Percentiles rank a stretch among this genome's conserved stretches.
Conservation (phyloP, 108 stramenopile species). For the Craspedostauros australis region DNA sequence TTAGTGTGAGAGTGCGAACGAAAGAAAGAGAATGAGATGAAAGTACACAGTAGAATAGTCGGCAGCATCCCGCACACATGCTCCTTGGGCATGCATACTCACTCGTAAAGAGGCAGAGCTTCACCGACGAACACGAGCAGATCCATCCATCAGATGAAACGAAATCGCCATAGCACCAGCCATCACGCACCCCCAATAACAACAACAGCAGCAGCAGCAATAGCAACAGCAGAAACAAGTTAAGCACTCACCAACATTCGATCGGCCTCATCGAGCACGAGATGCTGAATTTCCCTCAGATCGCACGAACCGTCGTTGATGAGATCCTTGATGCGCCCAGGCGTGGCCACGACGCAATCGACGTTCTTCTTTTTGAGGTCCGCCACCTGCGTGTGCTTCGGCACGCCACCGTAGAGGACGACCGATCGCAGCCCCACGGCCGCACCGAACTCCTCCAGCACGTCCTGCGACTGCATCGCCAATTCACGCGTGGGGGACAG, state of each 20-base stretch:
- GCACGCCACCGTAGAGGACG: constrained; percentile 95
- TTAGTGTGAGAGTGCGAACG: too few relatives aligned
- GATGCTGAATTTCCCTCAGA: constrained; percentile 63
- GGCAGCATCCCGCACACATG: too few relatives aligned
- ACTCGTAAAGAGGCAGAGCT: too few relatives aligned
- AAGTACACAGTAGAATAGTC: too few relatives aligned
- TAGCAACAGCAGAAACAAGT: constrained; percentile 9
- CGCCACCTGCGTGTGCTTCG: constrained; percentile 80
- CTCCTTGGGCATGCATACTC: too few relatives aligned
- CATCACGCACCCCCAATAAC: too few relatives aligned
- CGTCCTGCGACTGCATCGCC: constrained; percentile 93
- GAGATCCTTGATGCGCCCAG: constrained; percentile 94
- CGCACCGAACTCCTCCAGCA: constrained; percentile 84
- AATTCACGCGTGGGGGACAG: constrained; percentile 97
- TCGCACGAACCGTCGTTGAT: constrained; percentile 82
- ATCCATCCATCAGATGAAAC: too few relatives aligned
- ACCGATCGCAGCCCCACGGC: constrained; percentile 67
- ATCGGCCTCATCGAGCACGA: constrained; percentile 99
- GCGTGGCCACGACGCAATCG: constrained; percentile 94
- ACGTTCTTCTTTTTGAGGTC: constrained; percentile 58
- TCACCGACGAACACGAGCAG: too few relatives aligned
- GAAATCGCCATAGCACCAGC: too few relatives aligned
- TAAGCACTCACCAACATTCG: constrained; percentile 95
- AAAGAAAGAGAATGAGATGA: too few relatives aligned
- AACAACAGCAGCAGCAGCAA: neutral